Evolutionary conservation across 2,329 filamentous ascomycete genomes (phyloP).

Genomic region (Claviceps monticola): DNA sequence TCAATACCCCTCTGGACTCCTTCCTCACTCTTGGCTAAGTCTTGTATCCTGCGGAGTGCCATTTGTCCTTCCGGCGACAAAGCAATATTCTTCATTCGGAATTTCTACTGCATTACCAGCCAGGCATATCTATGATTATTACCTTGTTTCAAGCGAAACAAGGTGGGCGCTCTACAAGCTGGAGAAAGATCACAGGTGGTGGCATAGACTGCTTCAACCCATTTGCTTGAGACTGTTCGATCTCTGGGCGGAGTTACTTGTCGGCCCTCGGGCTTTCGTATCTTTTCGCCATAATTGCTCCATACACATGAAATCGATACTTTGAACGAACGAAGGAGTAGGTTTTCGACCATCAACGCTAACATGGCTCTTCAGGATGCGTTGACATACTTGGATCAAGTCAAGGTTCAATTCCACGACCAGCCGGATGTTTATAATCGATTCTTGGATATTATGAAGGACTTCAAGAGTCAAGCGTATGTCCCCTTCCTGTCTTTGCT

Average conservation of each 20-base stretch:
- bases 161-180: neutral
- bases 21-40: too few species aligned
- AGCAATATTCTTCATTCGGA: too few species aligned
- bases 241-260: too few species aligned
- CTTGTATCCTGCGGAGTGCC: too few species aligned
- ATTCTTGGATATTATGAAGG: slow-evolving; percentile 98
- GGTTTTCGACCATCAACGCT: neutral
- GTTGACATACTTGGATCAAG: slow-evolving; percentile 91
- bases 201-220: too few species aligned
- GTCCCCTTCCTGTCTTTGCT: slow-evolving; percentile 19
- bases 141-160: neutral
- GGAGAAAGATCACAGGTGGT: too few species aligned
- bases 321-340: neutral
- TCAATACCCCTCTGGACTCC: neutral
- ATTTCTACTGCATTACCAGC: too few species aligned
- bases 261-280: too few species aligned
- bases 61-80: too few species aligned
- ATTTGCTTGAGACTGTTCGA: too few species aligned
- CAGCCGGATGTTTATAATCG: slow-evolving; percentile 95
- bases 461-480: slow-evolving; percentile 94
- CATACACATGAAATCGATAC: neutral
- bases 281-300: too few species aligned
- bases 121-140: neutral
- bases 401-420: slow-evolving; percentile 95
- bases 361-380: slow-evolving; percentile 39